A percentile compares a stretch with the other conserved stretches of the same genome.
Evolutionary conservation across 2,329 filamentous ascomycete genomes (phyloP).

Genomic region (Ceratocystis smalleyi): DNA sequence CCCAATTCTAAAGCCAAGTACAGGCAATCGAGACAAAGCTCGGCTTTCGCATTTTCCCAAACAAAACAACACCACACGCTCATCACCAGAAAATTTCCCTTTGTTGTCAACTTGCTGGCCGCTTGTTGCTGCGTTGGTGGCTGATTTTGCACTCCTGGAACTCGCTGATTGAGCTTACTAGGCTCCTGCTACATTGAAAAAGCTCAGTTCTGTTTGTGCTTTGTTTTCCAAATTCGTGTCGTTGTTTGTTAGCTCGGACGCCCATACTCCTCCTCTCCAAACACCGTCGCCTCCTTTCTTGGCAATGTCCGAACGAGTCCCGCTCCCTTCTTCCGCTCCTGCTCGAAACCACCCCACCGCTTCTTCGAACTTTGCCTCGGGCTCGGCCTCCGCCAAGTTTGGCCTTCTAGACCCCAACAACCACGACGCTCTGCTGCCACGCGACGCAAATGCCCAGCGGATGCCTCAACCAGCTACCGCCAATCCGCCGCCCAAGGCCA

Average conservation of each 20-base stretch:
- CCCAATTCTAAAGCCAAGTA: neutral
- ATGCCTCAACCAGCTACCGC: constrained; percentile 28
- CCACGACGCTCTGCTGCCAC: constrained; percentile 48
- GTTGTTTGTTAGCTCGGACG: neutral
- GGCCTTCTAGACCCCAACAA: constrained; percentile 27
- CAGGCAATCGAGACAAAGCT: neutral
- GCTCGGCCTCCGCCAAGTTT: neutral
- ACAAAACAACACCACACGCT: neutral
- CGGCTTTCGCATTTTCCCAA: neutral
- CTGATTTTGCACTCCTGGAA: neutral
- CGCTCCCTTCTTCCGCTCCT: constrained; percentile 12
- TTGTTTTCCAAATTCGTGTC: neutral
- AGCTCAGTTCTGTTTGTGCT: neutral
- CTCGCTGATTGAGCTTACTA: neutral
- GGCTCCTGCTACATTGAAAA: neutral
- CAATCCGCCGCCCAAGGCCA: constrained; percentile 38
- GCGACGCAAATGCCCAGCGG: constrained; percentile 47
- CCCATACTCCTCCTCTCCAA: neutral
- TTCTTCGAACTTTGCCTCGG: constrained; percentile 3
- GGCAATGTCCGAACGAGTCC: constrained; percentile 16
- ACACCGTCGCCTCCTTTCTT: neutral
- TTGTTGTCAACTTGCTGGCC: neutral
- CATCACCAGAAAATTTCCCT: neutral
- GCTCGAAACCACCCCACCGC: constrained; percentile 4
- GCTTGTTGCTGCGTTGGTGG: neutral